Percentiles rank a stretch among this genome's conserved stretches.
These are phyloP conservation scores for Cytospora paraplurivora DNA, from an alignment of 2,329 filamentous ascomycete genomes.

Conservation along the genomic window DNA sequence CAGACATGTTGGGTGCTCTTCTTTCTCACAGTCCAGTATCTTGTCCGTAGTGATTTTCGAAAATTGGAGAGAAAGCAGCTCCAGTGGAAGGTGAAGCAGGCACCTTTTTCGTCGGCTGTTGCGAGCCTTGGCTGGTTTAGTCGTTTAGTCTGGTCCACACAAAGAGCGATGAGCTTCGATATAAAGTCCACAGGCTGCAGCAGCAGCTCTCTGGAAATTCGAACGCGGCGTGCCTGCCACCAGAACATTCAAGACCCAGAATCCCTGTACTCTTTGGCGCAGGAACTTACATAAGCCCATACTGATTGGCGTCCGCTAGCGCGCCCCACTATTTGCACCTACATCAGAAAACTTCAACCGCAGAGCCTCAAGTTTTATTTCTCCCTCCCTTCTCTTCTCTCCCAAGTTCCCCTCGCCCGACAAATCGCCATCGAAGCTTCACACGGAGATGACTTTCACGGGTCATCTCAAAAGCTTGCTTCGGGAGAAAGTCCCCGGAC, in stretches of 20 bases:
- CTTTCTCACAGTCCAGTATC: not conserved
- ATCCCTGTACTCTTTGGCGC: conserved; percentile 16
- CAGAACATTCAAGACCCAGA: not conserved
- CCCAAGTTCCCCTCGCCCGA: conserved; percentile 81
- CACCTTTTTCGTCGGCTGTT: conserved; percentile 1
- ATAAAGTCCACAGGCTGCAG: conserved; percentile 11
- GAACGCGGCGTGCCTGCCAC: conserved; percentile 13
- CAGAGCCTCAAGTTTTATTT: conserved; percentile 28
- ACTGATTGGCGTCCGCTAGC: conserved; percentile 18
- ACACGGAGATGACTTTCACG: conserved; percentile 67
- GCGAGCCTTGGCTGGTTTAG: conserved; percentile 4
- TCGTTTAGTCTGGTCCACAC: not conserved
- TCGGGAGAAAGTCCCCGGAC: conserved; percentile 99
- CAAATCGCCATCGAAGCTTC: conserved; percentile 99
- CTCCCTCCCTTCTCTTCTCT: conserved; percentile 34
- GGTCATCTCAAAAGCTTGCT: conserved; percentile 58
- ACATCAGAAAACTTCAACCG: conserved; percentile 27
- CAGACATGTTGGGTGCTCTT: conserved; percentile 57
- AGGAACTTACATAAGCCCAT: conserved; percentile 17
- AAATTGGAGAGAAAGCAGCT: not conserved
- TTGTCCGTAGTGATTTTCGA: not conserved
- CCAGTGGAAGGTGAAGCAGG: not conserved
- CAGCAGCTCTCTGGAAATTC: conserved; percentile 23
- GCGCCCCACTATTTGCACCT: conserved; percentile 18
- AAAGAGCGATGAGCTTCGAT: conserved; percentile 1